Conservation (phyloP, 345 rosid genomes). For the Cochlearia excelsa region DNA sequence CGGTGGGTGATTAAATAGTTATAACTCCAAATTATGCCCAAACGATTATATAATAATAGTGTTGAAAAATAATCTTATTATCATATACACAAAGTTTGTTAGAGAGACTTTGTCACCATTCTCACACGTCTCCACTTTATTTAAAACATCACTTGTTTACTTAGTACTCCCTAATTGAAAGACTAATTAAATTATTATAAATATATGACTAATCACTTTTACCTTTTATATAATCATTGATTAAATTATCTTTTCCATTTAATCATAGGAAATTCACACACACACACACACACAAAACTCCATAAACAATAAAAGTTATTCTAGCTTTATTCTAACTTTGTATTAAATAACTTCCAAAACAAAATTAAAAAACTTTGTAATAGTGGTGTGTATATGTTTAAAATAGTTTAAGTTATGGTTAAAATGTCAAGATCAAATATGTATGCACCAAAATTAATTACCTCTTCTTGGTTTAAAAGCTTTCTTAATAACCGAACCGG, state of each 20-base stretch:
- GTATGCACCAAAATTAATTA: slow-evolving; percentile 24
- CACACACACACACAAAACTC: slow-evolving; percentile 12
- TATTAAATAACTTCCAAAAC: not conserved
- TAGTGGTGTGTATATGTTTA: slow-evolving; percentile 10
- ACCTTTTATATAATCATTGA: slow-evolving; percentile 19
- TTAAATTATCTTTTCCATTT: slow-evolving; percentile 2
- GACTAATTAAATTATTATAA: slow-evolving; percentile 10
- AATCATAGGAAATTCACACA: slow-evolving; percentile 9
- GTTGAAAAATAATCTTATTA: slow-evolving; percentile 2
- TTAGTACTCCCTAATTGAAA: slow-evolving; percentile 10
- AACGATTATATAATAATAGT: not conserved
- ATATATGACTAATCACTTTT: slow-evolving; percentile 14
- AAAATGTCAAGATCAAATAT: slow-evolving; percentile 17
- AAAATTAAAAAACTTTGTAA: not conserved
- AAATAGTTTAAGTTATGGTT: slow-evolving; percentile 5
- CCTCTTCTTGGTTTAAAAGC: slow-evolving; percentile 63
- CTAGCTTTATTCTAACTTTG: slow-evolving; percentile 1
- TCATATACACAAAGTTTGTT: slow-evolving; percentile 23
- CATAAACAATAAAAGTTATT: not conserved
- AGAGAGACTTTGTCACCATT: slow-evolving; percentile 29
- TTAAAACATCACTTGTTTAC: slow-evolving; percentile 17
- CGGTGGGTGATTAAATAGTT: slow-evolving; percentile 32
- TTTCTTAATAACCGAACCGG: slow-evolving; percentile 36
- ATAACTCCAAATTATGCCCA: slow-evolving; percentile 15
- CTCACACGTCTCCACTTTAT: slow-evolving; percentile 18